Evolutionary conservation across 176 grass and related monocot species (phyloP).

Genomic region (Olyra latifolia): DNA sequence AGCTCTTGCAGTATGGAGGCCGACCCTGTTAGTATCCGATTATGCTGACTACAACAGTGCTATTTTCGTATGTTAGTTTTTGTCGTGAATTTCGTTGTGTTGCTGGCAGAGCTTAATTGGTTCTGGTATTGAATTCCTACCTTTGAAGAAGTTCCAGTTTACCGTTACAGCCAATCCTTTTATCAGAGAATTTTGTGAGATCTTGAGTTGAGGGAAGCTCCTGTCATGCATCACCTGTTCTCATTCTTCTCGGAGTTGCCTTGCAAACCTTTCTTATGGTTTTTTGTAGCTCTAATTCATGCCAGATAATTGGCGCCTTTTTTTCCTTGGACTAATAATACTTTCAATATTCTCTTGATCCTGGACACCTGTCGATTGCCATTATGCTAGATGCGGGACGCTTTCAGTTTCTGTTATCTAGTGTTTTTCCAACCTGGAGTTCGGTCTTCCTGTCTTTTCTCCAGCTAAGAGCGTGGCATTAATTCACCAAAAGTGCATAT

Average conservation of each 20-base stretch:
- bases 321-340: not conserved
- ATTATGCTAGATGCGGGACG: not conserved
- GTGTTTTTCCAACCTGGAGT: slow-evolving; percentile 39
- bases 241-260: not conserved
- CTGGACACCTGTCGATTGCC: slow-evolving; percentile 4
- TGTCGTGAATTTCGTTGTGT: not conserved
- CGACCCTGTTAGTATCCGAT: not conserved
- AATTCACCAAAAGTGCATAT: not conserved
- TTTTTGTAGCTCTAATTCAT: not conserved
- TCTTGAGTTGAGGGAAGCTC: not conserved
- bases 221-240: not conserved
- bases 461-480: slow-evolving; percentile 33
- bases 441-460: slow-evolving; percentile 6
- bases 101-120: not conserved
- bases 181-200: not conserved
- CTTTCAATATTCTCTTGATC: slow-evolving; percentile 12
- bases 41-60: not conserved
- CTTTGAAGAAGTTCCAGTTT: not conserved
- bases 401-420: slow-evolving; percentile 28
- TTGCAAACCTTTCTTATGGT: not conserved
- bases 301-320: not conserved
- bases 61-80: not conserved
- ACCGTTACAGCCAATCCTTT: not conserved
- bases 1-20: not conserved
- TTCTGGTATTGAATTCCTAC: not conserved